Evolutionary conservation across 2,329 filamentous ascomycete species (phyloP), one percentile per base, ranked within the genome.

Genomic region (Daldinia sp.): DNA sequence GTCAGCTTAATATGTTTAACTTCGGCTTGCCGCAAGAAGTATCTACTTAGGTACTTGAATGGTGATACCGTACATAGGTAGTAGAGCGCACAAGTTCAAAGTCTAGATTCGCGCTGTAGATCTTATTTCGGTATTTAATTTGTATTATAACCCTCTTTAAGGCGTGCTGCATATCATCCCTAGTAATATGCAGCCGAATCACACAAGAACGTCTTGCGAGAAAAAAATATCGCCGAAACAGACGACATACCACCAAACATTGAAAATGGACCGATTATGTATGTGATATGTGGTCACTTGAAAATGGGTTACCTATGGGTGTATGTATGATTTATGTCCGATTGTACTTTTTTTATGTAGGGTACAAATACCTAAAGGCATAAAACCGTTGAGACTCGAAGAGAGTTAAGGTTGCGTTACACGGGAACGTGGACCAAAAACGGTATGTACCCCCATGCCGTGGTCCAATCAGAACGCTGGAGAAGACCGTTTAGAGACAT

Each of bases 301-400:
- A 7, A 27, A 29, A 15, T 29, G 21, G 25, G 41, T 7, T 47
- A 29, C 23, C 6, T 32, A 11, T 11, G 11, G 29, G 37, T 41
- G n/a, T n/a, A 50, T 35, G 15, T 35, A 23, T 17, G 23, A 34
- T 21, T n/a, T n/a, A n/a, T n/a, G n/a, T n/a, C n/a, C n/a, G n/a
- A n/a, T n/a, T n/a, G n/a, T n/a, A n/a, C n/a, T n/a, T n/a, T n/a
- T n/a, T 32, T 23, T 25, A 35, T 19, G 19, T 64, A 45, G 57
- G 51, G 37, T 23, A 41, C 37, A 11, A n/a, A 23, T 4, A 43
- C 19, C 19, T 43, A 43, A 56, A 35, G 56, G 56, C 56, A 66
- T 63, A 53, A 66, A 54, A 9, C 11, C 37, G 49, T 54, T 37
- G 55, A 63, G 52, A 66, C 52, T 66, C 15, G 13, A 34, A 23